A percentile compares a stretch with the other conserved stretches of the same genome.
phyloP scores from a whole-genome alignment of 805 yeast species.

The Ascoidea asiatica region DNA sequence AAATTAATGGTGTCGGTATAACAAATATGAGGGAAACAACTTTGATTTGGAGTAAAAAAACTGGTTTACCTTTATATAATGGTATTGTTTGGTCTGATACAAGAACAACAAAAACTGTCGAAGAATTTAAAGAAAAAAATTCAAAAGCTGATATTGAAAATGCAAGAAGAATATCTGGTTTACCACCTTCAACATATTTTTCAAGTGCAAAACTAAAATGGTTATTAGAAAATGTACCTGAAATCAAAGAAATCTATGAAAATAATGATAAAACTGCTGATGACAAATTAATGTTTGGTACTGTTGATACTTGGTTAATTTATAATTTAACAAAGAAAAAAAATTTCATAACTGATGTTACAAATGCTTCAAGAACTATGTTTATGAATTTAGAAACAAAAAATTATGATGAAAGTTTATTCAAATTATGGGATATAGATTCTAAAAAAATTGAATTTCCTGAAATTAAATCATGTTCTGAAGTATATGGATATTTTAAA shows the following conservation, averaged over 20 bases:
- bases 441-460: conserved; percentile 54
- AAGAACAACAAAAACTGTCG: conserved; percentile 63
- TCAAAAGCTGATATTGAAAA: conserved; percentile 41
- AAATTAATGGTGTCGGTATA: conserved; percentile 66
- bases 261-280: conserved; percentile 32
- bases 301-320: conserved; percentile 89
- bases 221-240: conserved; percentile 70
- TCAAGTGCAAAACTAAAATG: conserved; percentile 84
- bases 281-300: conserved; percentile 72
- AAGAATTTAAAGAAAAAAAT: conserved; percentile 39
- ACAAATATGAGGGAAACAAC: conserved; percentile 97
- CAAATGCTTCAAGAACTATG: conserved; percentile 87
- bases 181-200: conserved; percentile 84
- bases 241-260: conserved; percentile 54
- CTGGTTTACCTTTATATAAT: conserved; percentile 72
- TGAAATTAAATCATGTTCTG: conserved; percentile 65
- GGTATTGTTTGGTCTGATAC: conserved; percentile 97
- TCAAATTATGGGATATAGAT: conserved; percentile 73
- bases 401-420: conserved; percentile 62
- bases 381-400: conserved; percentile 71
- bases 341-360: conserved; percentile 68
- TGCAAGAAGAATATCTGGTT: conserved; percentile 58
- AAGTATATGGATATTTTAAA: conserved; percentile 59
- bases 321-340: conserved; percentile 66
- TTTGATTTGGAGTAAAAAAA: conserved; percentile 69